Conservation (phyloP, 2,329 filamentous ascomycete genomes). For the Hirsutella minnesotensis region DNA sequence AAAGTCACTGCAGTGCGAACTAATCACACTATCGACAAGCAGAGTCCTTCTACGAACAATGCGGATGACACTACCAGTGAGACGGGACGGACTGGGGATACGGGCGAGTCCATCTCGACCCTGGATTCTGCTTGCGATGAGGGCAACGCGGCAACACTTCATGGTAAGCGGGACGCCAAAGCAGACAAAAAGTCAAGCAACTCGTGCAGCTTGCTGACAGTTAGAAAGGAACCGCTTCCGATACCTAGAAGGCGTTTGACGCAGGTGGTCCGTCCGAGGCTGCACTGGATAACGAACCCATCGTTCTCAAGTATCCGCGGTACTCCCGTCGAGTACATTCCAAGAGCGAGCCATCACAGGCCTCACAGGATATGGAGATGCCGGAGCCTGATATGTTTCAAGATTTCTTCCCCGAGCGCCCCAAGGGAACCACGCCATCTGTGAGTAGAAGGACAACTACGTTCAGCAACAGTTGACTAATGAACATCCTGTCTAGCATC, state of each 20-base stretch:
- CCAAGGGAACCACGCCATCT: neutral
- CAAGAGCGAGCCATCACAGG: conserved; percentile 30
- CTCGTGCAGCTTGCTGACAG: conserved; percentile 3
- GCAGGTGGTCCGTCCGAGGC: conserved; percentile 6
- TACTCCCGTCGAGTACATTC: conserved; percentile 35
- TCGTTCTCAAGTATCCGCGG: conserved; percentile 19
- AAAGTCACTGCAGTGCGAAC: too few relatives aligned
- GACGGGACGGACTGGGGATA: too few relatives aligned
- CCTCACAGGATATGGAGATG: conserved; percentile 6
- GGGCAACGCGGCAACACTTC: too few relatives aligned
- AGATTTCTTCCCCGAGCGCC: neutral
- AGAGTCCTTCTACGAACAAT: too few relatives aligned
- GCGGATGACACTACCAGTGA: too few relatives aligned
- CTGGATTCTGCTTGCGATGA: too few relatives aligned
- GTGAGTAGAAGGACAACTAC: conserved; percentile 4
- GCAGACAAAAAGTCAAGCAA: neutral
- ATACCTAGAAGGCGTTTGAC: conserved; percentile 11
- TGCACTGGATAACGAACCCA: conserved; percentile 2
- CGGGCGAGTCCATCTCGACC: too few relatives aligned
- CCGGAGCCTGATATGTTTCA: conserved; percentile 6
- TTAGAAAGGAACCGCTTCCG: conserved; percentile 8
- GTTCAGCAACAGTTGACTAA: neutral
- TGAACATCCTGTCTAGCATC: conserved; percentile 8
- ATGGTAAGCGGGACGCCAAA: too few relatives aligned
- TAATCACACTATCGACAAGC: too few relatives aligned